Conservation (phyloP, 1,284 basidiomycete species). For the Boletellus deceptivus region DNA sequence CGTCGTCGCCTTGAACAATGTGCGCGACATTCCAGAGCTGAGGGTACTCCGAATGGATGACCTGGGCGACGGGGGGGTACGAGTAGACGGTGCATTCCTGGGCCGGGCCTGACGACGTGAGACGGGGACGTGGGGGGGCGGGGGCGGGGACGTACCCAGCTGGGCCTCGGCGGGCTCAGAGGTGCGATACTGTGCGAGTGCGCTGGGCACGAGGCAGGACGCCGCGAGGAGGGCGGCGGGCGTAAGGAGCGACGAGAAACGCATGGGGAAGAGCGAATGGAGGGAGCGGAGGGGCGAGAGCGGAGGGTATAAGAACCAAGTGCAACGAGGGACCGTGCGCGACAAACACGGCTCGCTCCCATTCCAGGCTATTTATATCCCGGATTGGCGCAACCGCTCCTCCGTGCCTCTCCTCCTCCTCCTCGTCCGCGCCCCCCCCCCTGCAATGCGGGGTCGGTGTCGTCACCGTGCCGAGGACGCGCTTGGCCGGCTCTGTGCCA, state of each 20-base stretch:
- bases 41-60: slow-evolving; percentile 43
- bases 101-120: slow-evolving; percentile 27
- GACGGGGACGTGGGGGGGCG: neutral
- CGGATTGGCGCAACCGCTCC: too few relatives aligned
- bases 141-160: slow-evolving; percentile 27
- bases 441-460: too few relatives aligned
- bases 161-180: slow-evolving; percentile 38
- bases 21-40: slow-evolving; percentile 43
- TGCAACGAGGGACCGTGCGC: too few relatives aligned
- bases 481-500: neutral
- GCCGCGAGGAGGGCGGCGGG: slow-evolving; percentile 3
- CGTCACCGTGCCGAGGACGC: too few relatives aligned
- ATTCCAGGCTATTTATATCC: too few relatives aligned
- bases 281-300: too few relatives aligned
- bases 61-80: slow-evolving; percentile 40
- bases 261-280: slow-evolving; percentile 10
- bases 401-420: too few relatives aligned
- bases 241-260: slow-evolving; percentile 21
- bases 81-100: slow-evolving; percentile 43
- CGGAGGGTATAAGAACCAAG: slow-evolving; percentile 2
- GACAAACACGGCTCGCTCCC: too few relatives aligned
- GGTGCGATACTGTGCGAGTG: slow-evolving; percentile 28
- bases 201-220: slow-evolving; percentile 3
- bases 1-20: slow-evolving; percentile 45
- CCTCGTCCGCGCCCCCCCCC: too few relatives aligned